phyloP scores from a whole-genome alignment of 768 basidiomycete genomes.

The Phallus indusiatus region DNA sequence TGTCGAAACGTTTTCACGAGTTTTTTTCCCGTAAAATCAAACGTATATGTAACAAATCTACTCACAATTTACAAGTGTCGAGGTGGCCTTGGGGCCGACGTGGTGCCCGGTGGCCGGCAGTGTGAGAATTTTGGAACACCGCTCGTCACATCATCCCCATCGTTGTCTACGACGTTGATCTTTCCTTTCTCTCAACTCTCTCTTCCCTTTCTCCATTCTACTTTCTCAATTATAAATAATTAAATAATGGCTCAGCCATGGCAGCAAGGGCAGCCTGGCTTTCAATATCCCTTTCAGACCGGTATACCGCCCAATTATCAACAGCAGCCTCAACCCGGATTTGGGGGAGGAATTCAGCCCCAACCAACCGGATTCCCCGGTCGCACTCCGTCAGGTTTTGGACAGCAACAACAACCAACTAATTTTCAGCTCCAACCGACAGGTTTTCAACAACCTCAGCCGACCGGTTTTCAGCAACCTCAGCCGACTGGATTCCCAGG shows the following conservation, averaged over 20 bases:
- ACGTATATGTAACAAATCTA: no score
- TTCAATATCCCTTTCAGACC: conserved; percentile 67
- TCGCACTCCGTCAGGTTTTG: conserved; percentile 20
- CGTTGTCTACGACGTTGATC: not conserved
- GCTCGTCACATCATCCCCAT: not conserved
- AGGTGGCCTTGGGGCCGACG: no score
- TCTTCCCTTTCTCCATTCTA: not conserved
- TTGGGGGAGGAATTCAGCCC: conserved; percentile 37
- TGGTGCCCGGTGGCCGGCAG: no score
- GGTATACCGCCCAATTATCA: conserved; percentile 39
- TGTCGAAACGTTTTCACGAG: no score
- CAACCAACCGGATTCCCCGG: conserved; percentile 53
- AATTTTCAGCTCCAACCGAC: not conserved
- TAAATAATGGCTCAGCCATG: conserved; percentile 59
- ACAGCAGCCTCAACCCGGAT: conserved; percentile 13
- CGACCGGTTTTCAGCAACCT: conserved; percentile 39
- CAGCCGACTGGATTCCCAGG: conserved; percentile 49
- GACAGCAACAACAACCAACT: not conserved
- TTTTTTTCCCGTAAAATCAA: no score
- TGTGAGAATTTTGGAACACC: not conserved
- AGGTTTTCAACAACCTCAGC: conserved; percentile 12
- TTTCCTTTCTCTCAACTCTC: not conserved
- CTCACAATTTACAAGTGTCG: no score
- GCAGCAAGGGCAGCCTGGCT: conserved; percentile 56
- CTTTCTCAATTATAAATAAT: not conserved